Evolutionary conservation across 768 basidiomycete genomes (phyloP).

Genomic region (Heimioporus sp.): DNA sequence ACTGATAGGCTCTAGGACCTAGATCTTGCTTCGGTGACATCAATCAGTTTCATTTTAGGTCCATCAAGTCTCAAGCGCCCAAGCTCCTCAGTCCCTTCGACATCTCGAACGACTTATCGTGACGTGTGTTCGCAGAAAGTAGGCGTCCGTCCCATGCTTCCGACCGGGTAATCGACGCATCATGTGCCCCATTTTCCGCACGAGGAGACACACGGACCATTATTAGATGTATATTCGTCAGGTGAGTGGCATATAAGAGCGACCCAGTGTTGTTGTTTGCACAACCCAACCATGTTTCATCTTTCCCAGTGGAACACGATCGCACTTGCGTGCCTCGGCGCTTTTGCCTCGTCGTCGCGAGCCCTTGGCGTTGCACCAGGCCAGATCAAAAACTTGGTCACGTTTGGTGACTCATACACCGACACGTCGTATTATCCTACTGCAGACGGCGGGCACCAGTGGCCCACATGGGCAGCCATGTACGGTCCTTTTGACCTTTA

Average conservation of each 20-base stretch:
- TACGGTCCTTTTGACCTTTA: conserved; percentile 52
- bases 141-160: too few species aligned
- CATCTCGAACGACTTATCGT: too few species aligned
- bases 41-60: too few species aligned
- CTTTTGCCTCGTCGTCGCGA: conserved; percentile 6
- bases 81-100: too few species aligned
- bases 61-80: too few species aligned
- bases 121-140: too few species aligned
- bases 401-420: conserved; percentile 68
- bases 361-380: conserved; percentile 30
- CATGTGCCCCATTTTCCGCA: background rate
- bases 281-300: background rate
- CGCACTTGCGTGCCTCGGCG: background rate
- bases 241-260: too few species aligned
- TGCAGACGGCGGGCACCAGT: conserved; percentile 45
- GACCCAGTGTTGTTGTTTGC: too few species aligned
- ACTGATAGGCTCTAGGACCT: too few species aligned
- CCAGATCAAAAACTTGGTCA: conserved; percentile 63
- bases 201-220: background rate
- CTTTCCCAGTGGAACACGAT: background rate
- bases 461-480: conserved; percentile 60
- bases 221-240: background rate
- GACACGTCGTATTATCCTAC: conserved; percentile 41
- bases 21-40: too few species aligned
- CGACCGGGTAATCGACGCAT: too few species aligned